Percentiles rank a stretch among this genome's conserved stretches.
phyloP scores from a whole-genome alignment of 306 rosid species.

The Astragalus glycyphyllos region DNA sequence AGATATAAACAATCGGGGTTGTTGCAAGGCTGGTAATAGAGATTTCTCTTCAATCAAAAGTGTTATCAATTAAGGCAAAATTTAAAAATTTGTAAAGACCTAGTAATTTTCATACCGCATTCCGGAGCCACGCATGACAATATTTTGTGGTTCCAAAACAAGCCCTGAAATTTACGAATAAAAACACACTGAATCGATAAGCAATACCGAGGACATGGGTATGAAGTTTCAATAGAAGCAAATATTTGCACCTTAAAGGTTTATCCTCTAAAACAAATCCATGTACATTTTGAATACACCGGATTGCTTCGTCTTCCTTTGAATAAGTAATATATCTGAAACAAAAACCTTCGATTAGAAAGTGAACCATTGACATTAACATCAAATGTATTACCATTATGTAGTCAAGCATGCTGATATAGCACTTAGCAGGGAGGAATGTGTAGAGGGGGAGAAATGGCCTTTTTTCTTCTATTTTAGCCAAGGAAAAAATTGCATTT shows the following conservation, averaged over 20 bases:
- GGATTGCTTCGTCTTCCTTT: constrained; percentile 95
- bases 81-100: constrained; percentile 6
- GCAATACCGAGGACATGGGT: neutral
- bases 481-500: constrained; percentile 9
- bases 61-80: constrained; percentile 29
- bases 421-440: neutral
- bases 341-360: constrained; percentile 26
- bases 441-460: constrained; percentile 6
- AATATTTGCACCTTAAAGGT: constrained; percentile 68
- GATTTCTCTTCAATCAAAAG: constrained; percentile 32
- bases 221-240: neutral
- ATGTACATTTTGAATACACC: constrained; percentile 99
- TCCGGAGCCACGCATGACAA: constrained; percentile 99
- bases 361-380: neutral
- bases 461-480: neutral
- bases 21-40: constrained; percentile 85
- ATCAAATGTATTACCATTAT: constrained; percentile 1
- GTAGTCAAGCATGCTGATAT: neutral
- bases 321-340: constrained; percentile 96
- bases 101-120: constrained; percentile 68
- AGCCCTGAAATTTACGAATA: constrained; percentile 66
- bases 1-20: constrained; percentile 97
- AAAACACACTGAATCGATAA: constrained; percentile 14
- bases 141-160: constrained; percentile 99
- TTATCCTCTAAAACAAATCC: constrained; percentile 95